Percentiles rank a stretch among this genome's conserved stretches.
These are phyloP conservation scores for Astrocystis sublimbata DNA, from an alignment of 495 filamentous ascomycete genomes.

Conservation along the genomic window DNA sequence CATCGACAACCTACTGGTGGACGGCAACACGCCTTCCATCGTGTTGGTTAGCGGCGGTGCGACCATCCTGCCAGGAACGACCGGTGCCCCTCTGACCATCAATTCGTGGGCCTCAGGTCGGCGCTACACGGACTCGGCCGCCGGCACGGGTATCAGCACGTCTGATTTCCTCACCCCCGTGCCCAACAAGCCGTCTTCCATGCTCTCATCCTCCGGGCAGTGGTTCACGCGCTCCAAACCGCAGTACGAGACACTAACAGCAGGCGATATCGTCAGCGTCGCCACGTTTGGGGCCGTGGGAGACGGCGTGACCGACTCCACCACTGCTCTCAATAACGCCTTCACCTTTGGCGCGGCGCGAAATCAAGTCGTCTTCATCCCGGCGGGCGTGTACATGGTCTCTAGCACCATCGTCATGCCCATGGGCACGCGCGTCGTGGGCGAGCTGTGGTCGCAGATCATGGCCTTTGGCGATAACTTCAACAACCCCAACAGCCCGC, in stretches of 20 bases:
- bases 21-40: background rate
- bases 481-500: slow-evolving; percentile 43
- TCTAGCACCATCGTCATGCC: slow-evolving; percentile 41
- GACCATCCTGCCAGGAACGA: background rate
- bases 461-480: slow-evolving; percentile 42
- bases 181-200: background rate
- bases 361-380: slow-evolving; percentile 20
- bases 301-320: slow-evolving; percentile 13
- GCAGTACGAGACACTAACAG: too few species aligned
- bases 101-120: background rate
- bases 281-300: background rate
- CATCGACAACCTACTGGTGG: background rate
- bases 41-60: background rate
- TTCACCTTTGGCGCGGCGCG: background rate
- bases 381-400: slow-evolving; percentile 36
- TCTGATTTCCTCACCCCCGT: background rate
- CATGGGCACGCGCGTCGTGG: slow-evolving; percentile 44
- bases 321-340: slow-evolving; percentile 2
- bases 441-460: slow-evolving; percentile 33
- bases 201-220: background rate
- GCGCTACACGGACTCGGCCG: background rate
- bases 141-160: background rate
- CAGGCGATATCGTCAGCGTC: background rate
- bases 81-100: background rate
- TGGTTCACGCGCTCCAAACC: background rate